These are phyloP conservation scores for Phytophthora constricta DNA, from an alignment of 352 stramenopile species.

Conservation along the genomic window DNA sequence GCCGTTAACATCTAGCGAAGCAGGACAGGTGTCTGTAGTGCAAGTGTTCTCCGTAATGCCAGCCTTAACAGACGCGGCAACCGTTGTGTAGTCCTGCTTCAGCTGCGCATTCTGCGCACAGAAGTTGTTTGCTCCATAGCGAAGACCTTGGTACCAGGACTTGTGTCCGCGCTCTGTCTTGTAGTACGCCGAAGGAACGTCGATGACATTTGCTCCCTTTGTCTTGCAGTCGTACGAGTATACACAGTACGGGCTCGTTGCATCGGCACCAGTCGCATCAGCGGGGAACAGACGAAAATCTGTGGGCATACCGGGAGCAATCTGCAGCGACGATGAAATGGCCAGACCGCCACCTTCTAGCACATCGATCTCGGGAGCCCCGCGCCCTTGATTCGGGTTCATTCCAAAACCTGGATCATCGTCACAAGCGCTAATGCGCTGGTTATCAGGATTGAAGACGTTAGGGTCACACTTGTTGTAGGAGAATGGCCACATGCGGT, in stretches of 20 bases:
- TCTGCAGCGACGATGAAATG: constrained; percentile 92
- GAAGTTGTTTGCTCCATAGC: constrained; percentile 57
- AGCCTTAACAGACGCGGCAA: constrained; percentile 32
- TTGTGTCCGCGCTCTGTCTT: constrained; percentile 47
- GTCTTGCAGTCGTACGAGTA: constrained; percentile 63
- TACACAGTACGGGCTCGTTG: constrained; percentile 45
- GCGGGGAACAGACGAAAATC: constrained; percentile 66
- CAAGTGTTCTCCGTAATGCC: constrained; percentile 55
- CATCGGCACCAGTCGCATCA: constrained; percentile 28
- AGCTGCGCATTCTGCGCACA: constrained; percentile 27
- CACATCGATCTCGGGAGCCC: constrained; percentile 94
- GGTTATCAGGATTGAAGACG: constrained; percentile 45
- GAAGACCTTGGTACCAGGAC: constrained; percentile 65
- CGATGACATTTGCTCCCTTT: constrained; percentile 54
- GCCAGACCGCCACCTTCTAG: constrained; percentile 85
- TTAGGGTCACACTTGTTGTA: constrained; percentile 89
- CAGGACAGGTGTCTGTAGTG: constrained; percentile 41
- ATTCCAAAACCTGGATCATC: constrained; percentile 89
- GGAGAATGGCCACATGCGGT: constrained; percentile 95
- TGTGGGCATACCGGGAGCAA: constrained; percentile 71
- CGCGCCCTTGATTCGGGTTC: constrained; percentile 80
- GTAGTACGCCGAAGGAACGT: constrained; percentile 52
- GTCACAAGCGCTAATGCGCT: constrained; percentile 84
- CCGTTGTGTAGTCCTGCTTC: constrained; percentile 38
- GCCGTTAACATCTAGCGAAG: constrained; percentile 50